phyloP scores from a whole-genome alignment of 257 asterid genomes.

The Marsdenia floribunda region DNA sequence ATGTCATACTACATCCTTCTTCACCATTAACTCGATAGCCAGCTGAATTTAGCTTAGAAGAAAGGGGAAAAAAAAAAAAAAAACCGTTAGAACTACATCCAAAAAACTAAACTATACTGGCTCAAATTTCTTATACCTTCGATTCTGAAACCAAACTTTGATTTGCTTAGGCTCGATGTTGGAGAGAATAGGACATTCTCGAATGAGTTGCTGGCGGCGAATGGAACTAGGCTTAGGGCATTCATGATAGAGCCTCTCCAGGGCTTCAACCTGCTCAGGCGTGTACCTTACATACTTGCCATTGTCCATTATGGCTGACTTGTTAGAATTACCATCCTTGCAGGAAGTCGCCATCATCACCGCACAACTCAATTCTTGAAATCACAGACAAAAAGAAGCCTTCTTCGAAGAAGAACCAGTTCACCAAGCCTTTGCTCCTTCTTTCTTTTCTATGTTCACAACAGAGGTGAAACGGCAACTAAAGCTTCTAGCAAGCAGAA shows the following conservation, averaged over 20 bases:
- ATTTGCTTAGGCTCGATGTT: conserved; percentile 83
- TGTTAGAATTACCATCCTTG: conserved; percentile 49
- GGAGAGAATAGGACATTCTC: conserved; percentile 78
- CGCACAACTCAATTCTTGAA: conserved; percentile 12
- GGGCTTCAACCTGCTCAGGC: conserved; percentile 88
- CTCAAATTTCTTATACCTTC: conserved; percentile 41
- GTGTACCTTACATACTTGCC: conserved; percentile 85
- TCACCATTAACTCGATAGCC: neutral
- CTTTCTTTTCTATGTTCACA: neutral
- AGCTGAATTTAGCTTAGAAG: neutral
- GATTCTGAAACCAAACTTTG: conserved; percentile 94
- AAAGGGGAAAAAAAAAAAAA: neutral
- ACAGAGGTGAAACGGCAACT: neutral
- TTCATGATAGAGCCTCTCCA: conserved; percentile 86
- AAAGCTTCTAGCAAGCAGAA: neutral
- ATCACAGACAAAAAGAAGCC: neutral
- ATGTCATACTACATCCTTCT: neutral
- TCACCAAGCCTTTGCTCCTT: neutral
- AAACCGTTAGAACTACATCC: neutral
- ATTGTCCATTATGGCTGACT: conserved; percentile 45
- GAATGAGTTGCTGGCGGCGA: conserved; percentile 85
- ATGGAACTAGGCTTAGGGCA: conserved; percentile 88
- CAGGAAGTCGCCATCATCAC: conserved; percentile 54
- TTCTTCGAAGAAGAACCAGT: neutral
- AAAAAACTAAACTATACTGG: neutral